Evolutionary conservation across 805 yeast genomes (phyloP).

Genomic region (Ogataea pignaliae): DNA sequence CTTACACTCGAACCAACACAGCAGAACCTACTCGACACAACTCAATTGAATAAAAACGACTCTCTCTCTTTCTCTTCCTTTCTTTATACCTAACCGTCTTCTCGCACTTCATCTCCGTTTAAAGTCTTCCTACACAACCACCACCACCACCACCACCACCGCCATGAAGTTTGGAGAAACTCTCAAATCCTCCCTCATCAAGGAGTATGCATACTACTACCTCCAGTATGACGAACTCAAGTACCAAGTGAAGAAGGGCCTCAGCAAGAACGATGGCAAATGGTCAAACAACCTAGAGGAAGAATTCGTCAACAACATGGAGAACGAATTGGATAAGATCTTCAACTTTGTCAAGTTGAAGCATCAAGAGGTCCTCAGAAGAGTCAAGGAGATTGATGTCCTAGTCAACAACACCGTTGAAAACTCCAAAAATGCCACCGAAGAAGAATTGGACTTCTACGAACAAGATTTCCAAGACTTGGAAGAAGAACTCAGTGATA

Average conservation of each 20-base stretch:
- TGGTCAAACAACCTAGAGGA: constrained; percentile 86
- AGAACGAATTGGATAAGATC: constrained; percentile 86
- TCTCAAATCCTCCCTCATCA: constrained; percentile 80
- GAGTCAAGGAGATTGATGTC: constrained; percentile 77
- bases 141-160: constrained; percentile 24
- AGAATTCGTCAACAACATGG: constrained; percentile 68
- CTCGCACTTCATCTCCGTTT: too few species aligned
- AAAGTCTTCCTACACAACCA: too few species aligned
- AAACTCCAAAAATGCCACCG: constrained; percentile 36
- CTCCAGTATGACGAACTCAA: constrained; percentile 89
- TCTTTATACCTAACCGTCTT: too few species aligned
- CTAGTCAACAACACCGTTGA: constrained; percentile 59
- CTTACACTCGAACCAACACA: too few species aligned
- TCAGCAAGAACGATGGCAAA: constrained; percentile 45
- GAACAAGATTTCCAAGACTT: constrained; percentile 69
- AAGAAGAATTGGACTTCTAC: constrained; percentile 31
- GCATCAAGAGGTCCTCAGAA: constrained; percentile 75
- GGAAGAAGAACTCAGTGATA: constrained; percentile 75
- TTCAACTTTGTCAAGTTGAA: constrained; percentile 87
- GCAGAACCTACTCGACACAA: too few species aligned
- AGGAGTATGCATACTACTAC: constrained; percentile 87
- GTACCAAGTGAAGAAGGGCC: constrained; percentile 66
- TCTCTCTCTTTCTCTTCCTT: too few species aligned
- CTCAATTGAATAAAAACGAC: too few species aligned
- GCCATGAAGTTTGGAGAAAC: constrained; percentile 95